A percentile compares a stretch with the other conserved stretches of the same genome.
Conservation (phyloP, 2,329 filamentous ascomycete species). For the Paecilomyces sp. region DNA sequence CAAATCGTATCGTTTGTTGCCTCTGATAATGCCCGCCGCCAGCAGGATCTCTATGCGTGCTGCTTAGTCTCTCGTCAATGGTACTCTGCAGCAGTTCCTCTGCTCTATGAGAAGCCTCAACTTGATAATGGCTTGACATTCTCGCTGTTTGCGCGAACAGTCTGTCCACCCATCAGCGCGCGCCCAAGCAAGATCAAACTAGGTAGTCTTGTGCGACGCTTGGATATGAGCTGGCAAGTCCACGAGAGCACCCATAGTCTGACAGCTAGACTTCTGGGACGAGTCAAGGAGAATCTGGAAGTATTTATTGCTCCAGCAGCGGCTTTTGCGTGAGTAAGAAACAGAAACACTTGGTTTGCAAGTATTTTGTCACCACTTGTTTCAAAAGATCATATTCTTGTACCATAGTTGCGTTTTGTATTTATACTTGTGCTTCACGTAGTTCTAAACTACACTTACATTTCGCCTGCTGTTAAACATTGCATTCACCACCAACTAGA, state of each 20-base stretch:
- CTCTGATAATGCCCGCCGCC: conserved; percentile 26
- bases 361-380: neutral
- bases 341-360: neutral
- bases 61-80: conserved; percentile 50
- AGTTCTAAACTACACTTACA: neutral
- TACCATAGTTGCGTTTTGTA: neutral
- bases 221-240: conserved; percentile 50
- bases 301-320: conserved; percentile 52
- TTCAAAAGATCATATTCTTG: neutral
- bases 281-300: conserved; percentile 46
- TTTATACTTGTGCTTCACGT: neutral
- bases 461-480: neutral
- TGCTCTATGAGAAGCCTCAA: conserved; percentile 47
- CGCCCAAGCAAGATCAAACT: conserved; percentile 40
- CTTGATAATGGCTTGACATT: conserved; percentile 46
- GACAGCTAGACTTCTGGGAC: conserved; percentile 50
- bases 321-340: conserved; percentile 46
- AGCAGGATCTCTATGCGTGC: conserved; percentile 44
- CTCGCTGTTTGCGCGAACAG: conserved; percentile 45
- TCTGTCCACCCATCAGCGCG: conserved; percentile 43
- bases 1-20: conserved; percentile 41
- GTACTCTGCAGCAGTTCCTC: conserved; percentile 46
- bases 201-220: conserved; percentile 43
- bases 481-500: neutral
- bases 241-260: conserved; percentile 53